Conservation (phyloP, 23 red algal species). For the Gracilaria gracilis region DNA sequence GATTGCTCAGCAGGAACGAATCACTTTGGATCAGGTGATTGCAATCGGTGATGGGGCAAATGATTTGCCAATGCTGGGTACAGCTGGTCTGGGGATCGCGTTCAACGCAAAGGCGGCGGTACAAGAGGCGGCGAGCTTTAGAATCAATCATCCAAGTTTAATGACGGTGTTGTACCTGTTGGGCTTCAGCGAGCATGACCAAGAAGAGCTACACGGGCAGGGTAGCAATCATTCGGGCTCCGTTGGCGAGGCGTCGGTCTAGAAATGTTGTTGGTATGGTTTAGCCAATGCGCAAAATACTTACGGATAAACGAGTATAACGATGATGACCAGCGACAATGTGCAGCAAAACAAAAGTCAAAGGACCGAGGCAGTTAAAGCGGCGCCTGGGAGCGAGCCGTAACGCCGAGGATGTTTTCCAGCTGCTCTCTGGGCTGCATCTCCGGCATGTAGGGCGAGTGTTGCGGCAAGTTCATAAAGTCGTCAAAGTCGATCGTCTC, state of each 20-base stretch:
- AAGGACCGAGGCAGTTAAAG: constrained; percentile 2
- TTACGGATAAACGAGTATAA: background rate
- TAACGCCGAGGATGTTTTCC: constrained; percentile 37
- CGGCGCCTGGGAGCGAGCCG: constrained; percentile 9
- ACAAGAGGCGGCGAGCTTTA: constrained; percentile 92
- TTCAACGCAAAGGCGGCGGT: constrained; percentile 99
- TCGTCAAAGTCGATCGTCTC: constrained; percentile 83
- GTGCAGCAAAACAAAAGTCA: no score
- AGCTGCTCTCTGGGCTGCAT: constrained; percentile 39
- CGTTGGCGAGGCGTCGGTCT: background rate
- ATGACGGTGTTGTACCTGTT: constrained; percentile 91
- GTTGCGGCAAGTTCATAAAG: constrained; percentile 55
- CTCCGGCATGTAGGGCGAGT: constrained; percentile 43
- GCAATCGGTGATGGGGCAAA: constrained; percentile 97
- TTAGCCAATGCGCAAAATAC: background rate
- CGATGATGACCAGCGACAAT: background rate
- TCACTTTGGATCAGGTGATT: constrained; percentile 89
- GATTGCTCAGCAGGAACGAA: constrained; percentile 93
- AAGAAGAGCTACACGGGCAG: constrained; percentile 67
- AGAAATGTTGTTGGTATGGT: background rate
- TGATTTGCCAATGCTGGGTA: constrained; percentile 93
- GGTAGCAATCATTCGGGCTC: constrained; percentile 35
- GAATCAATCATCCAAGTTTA: constrained; percentile 88
- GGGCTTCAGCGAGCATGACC: constrained; percentile 94
- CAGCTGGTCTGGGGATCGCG: constrained; percentile 93